Evolutionary conservation across 371 early-diverging fungal genomes (phyloP), one percentile per base, ranked within the genome.

Genomic region (Dinochytrium kinnereticum): DNA sequence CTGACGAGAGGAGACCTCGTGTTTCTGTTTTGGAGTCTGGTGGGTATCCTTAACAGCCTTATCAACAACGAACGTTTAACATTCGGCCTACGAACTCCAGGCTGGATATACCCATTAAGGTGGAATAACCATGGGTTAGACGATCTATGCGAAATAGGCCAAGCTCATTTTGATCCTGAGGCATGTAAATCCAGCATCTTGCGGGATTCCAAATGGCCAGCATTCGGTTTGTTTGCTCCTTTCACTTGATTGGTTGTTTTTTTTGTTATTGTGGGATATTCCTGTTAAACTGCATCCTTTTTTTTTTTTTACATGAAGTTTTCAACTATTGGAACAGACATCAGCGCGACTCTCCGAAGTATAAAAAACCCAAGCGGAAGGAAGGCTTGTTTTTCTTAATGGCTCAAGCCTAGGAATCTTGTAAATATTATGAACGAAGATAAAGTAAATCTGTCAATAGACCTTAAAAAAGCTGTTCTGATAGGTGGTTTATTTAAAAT

Each of bases 291-390:
- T n/a, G n/a, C n/a, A 44, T 44, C 7, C 19, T 19, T 44, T 19
- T 7, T 7, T 44, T 44, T 44, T 19, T 44, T 19, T 19, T 13
- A 44, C 44, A 19, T 44, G 19, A 44, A 55, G 57, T 26, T 26
- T 55, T 55, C 57, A 55, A 55, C 24, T 55, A 55, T 55, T 55
- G 57, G 57, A 55, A 26, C 57, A 55, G 24, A 10, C 24, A 17
- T 19, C 57, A 55, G 24, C 21, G 26, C 24, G 17, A 55, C 24
- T 19, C 57, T 5, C 10, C 5, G 7, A 55, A 19, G 26, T 7
- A 7, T 55, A 55, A 7, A 30, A 55, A 55, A 24, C 26, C 57
- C 5, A 7, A 26, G 10, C 21, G 57, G 24, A 55, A 30, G 15
- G 57, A 55, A 30, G 26, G 30, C 26, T 26, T 55, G 15, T 55